Base-by-base conservation (phyloP, 2,329 filamentous ascomycete species). In the Penicillium expansum region DNA sequence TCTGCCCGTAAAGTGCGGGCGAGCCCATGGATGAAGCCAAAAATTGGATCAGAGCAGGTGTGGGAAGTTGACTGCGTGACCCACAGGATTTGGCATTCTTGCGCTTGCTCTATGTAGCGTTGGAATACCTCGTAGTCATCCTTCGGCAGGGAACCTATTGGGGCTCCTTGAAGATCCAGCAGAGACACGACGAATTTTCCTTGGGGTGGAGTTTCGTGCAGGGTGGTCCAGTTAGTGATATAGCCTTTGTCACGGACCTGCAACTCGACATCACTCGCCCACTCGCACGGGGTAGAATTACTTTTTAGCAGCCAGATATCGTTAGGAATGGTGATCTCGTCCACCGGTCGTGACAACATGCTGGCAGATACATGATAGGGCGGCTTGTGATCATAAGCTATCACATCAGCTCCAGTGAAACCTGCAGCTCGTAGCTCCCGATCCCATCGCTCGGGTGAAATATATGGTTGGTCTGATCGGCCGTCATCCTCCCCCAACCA, bases 1-100 rank as follows among this genome's bases (percentile, higher is more conserved):
- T 64, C 60, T 2, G 13, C 4, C 2, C 62, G 44, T 8, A 62
- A 24, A 11, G 58, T 61, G 10, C 62, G 60, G 0, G 52, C 54
- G 5, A 62, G 43, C 1, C 62, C 62, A 18, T 59, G 52, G 5
- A 53, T 37, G 2, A 61, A 38, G 1, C 56, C 62, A 22, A 52
- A 62, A 3, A 48, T 33, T 14, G 62, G 60, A 43, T 61, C 49
- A 5, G 18, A 20, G 41, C 58, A 61, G 6, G 9, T 11, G 13
- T 41, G 39, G 8, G 62, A 59, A 1, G 49, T 44, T 11, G 38
- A 44, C 10, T 27, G 33, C 1, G 58, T 57, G 3, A 64, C 20
- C 62, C 62, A 64, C 0, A 64, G 10, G 2, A 57, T 43, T 38
- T 11, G 29, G 22, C 52, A 59, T 11, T 52, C 53, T 27, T 44